phyloP scores from a whole-genome alignment of 495 filamentous ascomycete genomes.

The Parathielavia appendiculata region DNA sequence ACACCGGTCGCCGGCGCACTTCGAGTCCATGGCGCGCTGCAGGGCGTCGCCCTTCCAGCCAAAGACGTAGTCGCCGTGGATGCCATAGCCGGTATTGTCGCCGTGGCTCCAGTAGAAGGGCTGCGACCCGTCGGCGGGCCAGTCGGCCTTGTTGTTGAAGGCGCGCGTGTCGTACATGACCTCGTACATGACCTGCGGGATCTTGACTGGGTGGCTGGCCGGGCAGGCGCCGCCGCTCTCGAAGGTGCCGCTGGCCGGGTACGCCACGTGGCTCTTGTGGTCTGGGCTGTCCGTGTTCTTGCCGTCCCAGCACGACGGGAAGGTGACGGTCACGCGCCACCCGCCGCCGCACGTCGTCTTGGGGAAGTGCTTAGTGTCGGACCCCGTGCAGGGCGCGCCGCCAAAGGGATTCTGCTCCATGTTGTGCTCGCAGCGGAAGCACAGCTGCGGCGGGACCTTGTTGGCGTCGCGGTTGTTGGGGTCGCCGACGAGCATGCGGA shows the following conservation, averaged over 20 bases:
- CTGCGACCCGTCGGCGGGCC: conserved; percentile 39
- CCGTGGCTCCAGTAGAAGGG: conserved; percentile 19
- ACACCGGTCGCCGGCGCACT: conserved; percentile 38
- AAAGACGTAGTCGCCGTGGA: conserved; percentile 29
- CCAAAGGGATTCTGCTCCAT: conserved; percentile 32
- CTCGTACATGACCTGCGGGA: conserved; percentile 48
- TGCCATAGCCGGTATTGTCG: conserved; percentile 25
- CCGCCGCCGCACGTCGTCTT: conserved; percentile 38
- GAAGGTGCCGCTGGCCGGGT: conserved; percentile 38
- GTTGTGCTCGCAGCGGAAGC: conserved; percentile 42
- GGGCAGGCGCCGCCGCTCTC: conserved; percentile 43
- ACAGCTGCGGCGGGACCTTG: conserved; percentile 38
- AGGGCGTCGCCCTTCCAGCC: conserved; percentile 42
- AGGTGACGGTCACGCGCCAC: conserved; percentile 47
- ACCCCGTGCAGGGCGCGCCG: conserved; percentile 31
- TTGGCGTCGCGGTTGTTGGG: conserved; percentile 33
- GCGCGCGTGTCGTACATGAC: conserved; percentile 45
- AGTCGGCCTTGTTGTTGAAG: conserved; percentile 42
- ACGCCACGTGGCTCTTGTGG: conserved; percentile 47
- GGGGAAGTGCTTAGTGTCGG: conserved; percentile 39
- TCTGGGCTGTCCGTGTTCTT: conserved; percentile 51
- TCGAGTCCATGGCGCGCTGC: conserved; percentile 43
- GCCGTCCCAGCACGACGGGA: conserved; percentile 54
- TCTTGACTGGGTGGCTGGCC: conserved; percentile 40
- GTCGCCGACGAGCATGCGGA: conserved; percentile 50